A percentile compares a stretch with the other conserved stretches of the same genome.
Evolutionary conservation across 2,329 filamentous ascomycete genomes (phyloP).

Genomic region (Penicillium frequentans): DNA sequence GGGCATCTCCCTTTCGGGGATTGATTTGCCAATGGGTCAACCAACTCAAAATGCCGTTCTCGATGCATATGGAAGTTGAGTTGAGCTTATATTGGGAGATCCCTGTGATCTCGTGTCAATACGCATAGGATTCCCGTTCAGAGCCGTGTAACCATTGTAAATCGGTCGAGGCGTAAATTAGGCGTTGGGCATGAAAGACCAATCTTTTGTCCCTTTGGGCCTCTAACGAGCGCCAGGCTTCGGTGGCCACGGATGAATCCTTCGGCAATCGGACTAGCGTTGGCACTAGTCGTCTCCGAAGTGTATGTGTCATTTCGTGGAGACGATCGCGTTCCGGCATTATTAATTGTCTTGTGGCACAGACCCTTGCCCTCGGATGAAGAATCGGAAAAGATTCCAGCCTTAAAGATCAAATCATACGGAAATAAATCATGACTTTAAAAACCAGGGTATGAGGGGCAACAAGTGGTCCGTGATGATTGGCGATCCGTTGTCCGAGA

Average conservation of each 20-base stretch:
- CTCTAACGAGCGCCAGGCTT: slow-evolving; percentile 9
- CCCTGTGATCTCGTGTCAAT: background rate
- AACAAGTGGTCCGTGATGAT: slow-evolving; percentile 12
- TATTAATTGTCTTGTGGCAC: background rate
- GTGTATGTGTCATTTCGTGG: slow-evolving; percentile 17
- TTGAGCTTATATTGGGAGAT: background rate
- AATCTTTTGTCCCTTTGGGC: slow-evolving; percentile 16
- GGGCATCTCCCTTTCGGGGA: background rate
- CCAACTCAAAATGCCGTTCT: background rate
- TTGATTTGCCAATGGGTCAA: background rate
- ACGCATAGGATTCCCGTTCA: background rate
- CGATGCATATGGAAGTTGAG: background rate
- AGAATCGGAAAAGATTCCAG: background rate
- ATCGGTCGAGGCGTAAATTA: slow-evolving; percentile 15
- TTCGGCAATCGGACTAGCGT: background rate
- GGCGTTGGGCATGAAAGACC: slow-evolving; percentile 26
- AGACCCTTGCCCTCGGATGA: background rate
- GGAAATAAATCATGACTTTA: background rate
- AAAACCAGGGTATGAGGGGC: slow-evolving; percentile 10
- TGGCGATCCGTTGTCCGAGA: slow-evolving; percentile 11
- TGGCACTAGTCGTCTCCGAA: background rate
- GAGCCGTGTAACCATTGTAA: slow-evolving; percentile 5
- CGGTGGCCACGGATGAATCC: slow-evolving; percentile 5
- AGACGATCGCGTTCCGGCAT: slow-evolving; percentile 8
- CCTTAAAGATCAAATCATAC: background rate